Evolutionary conservation across 192 early-diverging fungal genomes (phyloP).

Genomic region (Backusella australiensis): DNA sequence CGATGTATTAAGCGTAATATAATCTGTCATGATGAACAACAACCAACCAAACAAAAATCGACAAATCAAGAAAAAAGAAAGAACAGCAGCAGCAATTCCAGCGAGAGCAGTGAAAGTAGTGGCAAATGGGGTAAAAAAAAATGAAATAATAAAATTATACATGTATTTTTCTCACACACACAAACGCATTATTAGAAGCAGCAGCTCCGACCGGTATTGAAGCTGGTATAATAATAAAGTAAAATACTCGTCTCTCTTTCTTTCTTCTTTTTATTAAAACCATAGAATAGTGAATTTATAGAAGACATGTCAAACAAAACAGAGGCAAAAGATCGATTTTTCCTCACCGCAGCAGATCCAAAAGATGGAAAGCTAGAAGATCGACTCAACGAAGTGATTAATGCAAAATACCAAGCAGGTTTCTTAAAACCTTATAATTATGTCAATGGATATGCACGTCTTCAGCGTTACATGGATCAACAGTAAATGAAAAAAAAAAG

Average conservation of each 20-base stretch:
- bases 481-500: slow-evolving; percentile 39
- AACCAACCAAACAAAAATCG: background rate
- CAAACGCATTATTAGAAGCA: background rate
- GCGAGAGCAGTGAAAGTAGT: slow-evolving; percentile 3
- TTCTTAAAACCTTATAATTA: slow-evolving; percentile 97
- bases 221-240: slow-evolving; percentile 6
- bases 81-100: slow-evolving; percentile 2
- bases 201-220: background rate
- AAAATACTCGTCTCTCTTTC: background rate
- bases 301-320: slow-evolving; percentile 9
- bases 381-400: slow-evolving; percentile 87
- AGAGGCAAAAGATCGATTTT: slow-evolving; percentile 66
- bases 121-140: background rate
- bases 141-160: background rate
- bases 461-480: slow-evolving; percentile 90
- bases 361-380: slow-evolving; percentile 87
- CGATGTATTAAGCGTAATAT: slow-evolving; percentile 94
- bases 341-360: slow-evolving; percentile 92
- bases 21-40: slow-evolving; percentile 70
- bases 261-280: background rate
- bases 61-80: background rate
- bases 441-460: slow-evolving; percentile 83
- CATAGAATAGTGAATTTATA: slow-evolving; percentile 1
- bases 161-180: slow-evolving; percentile 3
- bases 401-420: slow-evolving; percentile 95